Evolutionary conservation across 148 eudicot species (phyloP).

Genomic region (Persicaria maculosa): DNA sequence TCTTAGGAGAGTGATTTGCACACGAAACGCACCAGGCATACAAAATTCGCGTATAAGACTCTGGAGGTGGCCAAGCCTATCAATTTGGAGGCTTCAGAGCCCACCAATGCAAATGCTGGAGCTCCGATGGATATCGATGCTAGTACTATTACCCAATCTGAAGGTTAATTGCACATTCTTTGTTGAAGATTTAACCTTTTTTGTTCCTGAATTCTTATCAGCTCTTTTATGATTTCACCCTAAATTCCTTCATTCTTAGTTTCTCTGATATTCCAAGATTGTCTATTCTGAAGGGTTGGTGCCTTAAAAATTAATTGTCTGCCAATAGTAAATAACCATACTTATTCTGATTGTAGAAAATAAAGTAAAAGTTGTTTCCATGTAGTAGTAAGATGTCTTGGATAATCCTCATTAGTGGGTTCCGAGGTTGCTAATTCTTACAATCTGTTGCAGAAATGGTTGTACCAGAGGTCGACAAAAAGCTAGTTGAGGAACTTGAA

Average conservation of each 20-base stretch:
- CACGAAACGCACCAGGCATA: slow-evolving; percentile 90
- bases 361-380: background rate
- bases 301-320: too few relatives aligned
- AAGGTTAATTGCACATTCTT: slow-evolving; percentile 29
- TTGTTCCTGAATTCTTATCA: background rate
- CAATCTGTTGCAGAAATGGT: slow-evolving; percentile 59
- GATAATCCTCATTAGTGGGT: background rate
- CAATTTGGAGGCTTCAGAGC: slow-evolving; percentile 48
- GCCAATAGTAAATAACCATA: too few relatives aligned
- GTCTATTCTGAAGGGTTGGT: background rate
- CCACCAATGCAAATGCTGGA: slow-evolving; percentile 17
- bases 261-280: background rate
- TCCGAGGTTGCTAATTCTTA: background rate
- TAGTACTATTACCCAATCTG: slow-evolving; percentile 26
- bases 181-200: too few relatives aligned
- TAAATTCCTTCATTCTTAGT: background rate
- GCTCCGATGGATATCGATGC: slow-evolving; percentile 55
- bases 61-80: slow-evolving; percentile 68
- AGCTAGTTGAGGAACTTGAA: slow-evolving; percentile 74
- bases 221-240: too few relatives aligned
- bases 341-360: too few relatives aligned
- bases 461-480: slow-evolving; percentile 77
- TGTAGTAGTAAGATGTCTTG: background rate
- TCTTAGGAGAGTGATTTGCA: slow-evolving; percentile 92
- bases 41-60: slow-evolving; percentile 79